phyloP scores from a whole-genome alignment of 2,329 filamentous ascomycete species.

The Grosmannia serpens region DNA sequence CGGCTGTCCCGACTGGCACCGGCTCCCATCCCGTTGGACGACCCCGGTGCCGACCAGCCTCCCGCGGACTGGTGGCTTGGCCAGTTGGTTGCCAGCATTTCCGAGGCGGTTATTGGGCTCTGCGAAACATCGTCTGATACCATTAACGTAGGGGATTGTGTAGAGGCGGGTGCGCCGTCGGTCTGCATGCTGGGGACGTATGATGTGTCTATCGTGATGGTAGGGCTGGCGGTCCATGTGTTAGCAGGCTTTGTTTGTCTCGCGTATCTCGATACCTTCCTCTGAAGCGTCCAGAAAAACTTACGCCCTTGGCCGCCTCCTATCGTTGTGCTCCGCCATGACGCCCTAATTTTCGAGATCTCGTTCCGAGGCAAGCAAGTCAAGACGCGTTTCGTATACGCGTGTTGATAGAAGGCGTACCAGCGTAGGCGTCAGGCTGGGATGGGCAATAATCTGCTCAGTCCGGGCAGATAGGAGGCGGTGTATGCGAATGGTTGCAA shows the following conservation, averaged over 20 bases:
- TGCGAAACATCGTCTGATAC: conserved; percentile 24
- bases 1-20: conserved; percentile 44
- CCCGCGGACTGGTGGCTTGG: conserved; percentile 11
- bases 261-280: not conserved
- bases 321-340: not conserved
- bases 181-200: conserved; percentile 16
- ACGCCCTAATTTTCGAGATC: not conserved
- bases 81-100: conserved; percentile 19
- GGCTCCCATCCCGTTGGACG: not conserved
- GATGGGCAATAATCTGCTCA: no score
- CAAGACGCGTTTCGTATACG: not conserved
- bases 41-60: not conserved
- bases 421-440: no score
- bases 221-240: conserved; percentile 26
- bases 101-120: conserved; percentile 27
- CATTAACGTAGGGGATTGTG: conserved; percentile 23
- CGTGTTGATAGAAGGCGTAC: no score
- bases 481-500: no score
- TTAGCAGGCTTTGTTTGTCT: not conserved
- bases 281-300: not conserved
- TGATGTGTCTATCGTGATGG: conserved; percentile 44
- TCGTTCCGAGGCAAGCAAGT: not conserved
- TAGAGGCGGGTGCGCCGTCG: conserved; percentile 15
- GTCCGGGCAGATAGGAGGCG: no score
- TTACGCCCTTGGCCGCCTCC: conserved; percentile 9